Base-by-base conservation (phyloP, 352 stramenopile species). In the Phytophthora sansomeana region DNA sequence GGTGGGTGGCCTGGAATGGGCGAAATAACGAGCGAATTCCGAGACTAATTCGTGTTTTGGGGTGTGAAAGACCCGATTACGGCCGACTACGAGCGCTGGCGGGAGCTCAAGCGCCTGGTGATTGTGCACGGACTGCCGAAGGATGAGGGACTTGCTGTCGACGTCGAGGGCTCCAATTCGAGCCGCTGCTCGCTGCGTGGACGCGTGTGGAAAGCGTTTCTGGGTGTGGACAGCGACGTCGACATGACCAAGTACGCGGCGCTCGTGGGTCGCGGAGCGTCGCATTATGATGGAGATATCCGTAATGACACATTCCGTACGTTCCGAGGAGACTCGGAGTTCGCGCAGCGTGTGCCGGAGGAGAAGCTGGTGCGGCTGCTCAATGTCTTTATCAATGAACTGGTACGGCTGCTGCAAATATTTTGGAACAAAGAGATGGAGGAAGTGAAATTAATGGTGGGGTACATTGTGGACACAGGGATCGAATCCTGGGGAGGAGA, bases 221-320 rank as follows among this genome's bases (percentile, higher is more conserved):
- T 98, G 3, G 90, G 91, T 1, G 89, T 96, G 9, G 73, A 92
- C 35, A 67, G 68, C 14, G 77, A 88, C 41, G 79, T 83, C 14
- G 75, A 89, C 36, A 80, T 74, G 32, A 74, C 65, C 17, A 74
- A 81, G 46, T 98, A 98, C 67, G 44, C 70, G 10, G 59, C 82
- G 14, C 73, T 97, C 10, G 84, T 95, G 21, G 75, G 65, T 6
- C 73, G 83, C 21, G 92, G 92, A 10, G 86, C 92, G 7, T 96
- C 87, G 4, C 71, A 82, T 19, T 93, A 87, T 43, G 91, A 97
- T 53, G 80, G 62, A 17, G 90, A 97, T 41, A 98, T 98, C 55
- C 81, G 89, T 17, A 97, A 98, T 62, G 92, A 98, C 64, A 97
- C 91, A 14, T 97, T 98, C 57, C 83, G 90, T 5, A 98, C 92